phyloP scores from a whole-genome alignment of 179 eudicot species.

The Beta lomatogona region DNA sequence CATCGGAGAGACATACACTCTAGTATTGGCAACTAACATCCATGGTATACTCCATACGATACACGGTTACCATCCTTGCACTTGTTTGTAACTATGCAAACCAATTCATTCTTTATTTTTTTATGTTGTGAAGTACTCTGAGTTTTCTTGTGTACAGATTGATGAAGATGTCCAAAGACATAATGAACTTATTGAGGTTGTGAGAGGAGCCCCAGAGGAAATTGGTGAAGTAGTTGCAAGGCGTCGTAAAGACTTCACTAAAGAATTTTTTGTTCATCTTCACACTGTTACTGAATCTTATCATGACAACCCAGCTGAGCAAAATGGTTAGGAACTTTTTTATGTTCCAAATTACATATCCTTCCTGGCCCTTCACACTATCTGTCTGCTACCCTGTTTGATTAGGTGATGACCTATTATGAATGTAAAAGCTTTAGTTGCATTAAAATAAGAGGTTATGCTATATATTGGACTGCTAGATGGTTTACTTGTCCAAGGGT shows the following conservation, averaged over 20 bases:
- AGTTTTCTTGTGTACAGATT: slow-evolving; percentile 44
- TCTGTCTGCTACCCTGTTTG: not conserved
- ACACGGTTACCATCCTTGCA: not conserved
- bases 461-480: no score
- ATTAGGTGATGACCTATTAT: not conserved
- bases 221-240: slow-evolving; percentile 65
- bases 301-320: slow-evolving; percentile 67
- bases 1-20: not conserved
- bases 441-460: not conserved
- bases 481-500: not conserved
- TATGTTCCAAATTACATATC: slow-evolving; percentile 7
- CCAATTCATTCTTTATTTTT: not conserved
- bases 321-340: slow-evolving; percentile 59
- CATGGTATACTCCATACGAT: not conserved
- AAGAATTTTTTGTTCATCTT: slow-evolving; percentile 85
- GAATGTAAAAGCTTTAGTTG: slow-evolving; percentile 5
- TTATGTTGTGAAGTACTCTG: not conserved
- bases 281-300: slow-evolving; percentile 77
- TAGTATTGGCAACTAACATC: no score
- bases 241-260: slow-evolving; percentile 94
- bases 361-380: slow-evolving; percentile 3
- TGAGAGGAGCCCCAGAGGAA: slow-evolving; percentile 57
- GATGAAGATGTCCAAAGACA: slow-evolving; percentile 88
- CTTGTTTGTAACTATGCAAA: not conserved
- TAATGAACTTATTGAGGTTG: slow-evolving; percentile 70